Conservation (phyloP, 305 asterid species). For the Salvia sclarea region DNA sequence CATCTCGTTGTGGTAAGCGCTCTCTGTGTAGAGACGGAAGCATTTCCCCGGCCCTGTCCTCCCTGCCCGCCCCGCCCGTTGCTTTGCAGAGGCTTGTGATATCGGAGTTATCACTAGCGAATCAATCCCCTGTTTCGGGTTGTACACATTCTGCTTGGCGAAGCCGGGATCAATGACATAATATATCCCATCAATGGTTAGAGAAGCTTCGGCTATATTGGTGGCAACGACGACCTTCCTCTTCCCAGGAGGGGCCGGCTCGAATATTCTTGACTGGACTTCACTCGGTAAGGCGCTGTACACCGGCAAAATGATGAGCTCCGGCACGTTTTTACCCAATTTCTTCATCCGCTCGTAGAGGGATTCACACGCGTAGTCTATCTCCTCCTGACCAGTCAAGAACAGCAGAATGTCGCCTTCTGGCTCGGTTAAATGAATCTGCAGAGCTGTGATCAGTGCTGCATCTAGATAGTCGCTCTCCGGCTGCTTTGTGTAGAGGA, state of each 20-base stretch:
- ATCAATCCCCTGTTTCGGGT: slow-evolving; percentile 83
- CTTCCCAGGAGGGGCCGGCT: slow-evolving; percentile 89
- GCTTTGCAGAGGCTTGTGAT: slow-evolving; percentile 94
- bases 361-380: slow-evolving; percentile 82
- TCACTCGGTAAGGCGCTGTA: slow-evolving; percentile 88
- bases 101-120: slow-evolving; percentile 85
- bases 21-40: slow-evolving; percentile 87
- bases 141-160: slow-evolving; percentile 88
- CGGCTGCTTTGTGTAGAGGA: slow-evolving; percentile 81
- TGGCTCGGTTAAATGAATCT: slow-evolving; percentile 86
- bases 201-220: slow-evolving; percentile 84
- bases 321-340: slow-evolving; percentile 74
- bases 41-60: slow-evolving; percentile 93
- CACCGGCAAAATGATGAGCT: slow-evolving; percentile 81
- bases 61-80: slow-evolving; percentile 87
- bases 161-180: slow-evolving; percentile 89
- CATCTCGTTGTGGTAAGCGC: slow-evolving; percentile 91
- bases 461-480: slow-evolving; percentile 90
- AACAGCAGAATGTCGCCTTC: slow-evolving; percentile 88
- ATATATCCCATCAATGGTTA: slow-evolving; percentile 84
- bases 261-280: slow-evolving; percentile 87
- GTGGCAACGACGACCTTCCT: slow-evolving; percentile 87
- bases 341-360: slow-evolving; percentile 81
- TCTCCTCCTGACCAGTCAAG: slow-evolving; percentile 93
- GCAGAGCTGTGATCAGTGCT: slow-evolving; percentile 71